These are phyloP conservation scores for Cylindrodendrum hubeiense DNA, from an alignment of 2,329 filamentous ascomycete species.

Conservation along the genomic window DNA sequence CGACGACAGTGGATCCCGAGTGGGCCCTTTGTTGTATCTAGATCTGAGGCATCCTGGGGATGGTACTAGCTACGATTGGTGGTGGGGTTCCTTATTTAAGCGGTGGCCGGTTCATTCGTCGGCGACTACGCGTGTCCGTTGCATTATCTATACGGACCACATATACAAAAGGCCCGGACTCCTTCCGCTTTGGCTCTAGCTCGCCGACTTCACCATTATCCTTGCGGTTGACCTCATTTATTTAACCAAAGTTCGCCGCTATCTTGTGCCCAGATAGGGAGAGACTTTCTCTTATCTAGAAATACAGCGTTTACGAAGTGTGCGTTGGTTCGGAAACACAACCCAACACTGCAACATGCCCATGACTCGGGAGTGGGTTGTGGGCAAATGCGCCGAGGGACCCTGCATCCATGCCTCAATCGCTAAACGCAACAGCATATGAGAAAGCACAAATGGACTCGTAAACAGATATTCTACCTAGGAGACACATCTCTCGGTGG, in stretches of 20 bases:
- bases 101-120: not conserved
- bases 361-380: no score
- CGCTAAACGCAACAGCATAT: no score
- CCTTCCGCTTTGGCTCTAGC: constrained; percentile 20
- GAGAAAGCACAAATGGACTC: no score
- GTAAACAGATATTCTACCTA: no score
- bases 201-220: constrained; percentile 12
- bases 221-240: constrained; percentile 15
- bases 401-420: no score
- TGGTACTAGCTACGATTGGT: not conserved
- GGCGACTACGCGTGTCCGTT: not conserved
- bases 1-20: not conserved
- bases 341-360: no score
- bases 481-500: no score
- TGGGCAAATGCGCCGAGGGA: no score
- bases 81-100: not conserved
- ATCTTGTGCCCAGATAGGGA: no score
- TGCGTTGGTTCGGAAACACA: no score
- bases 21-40: not conserved
- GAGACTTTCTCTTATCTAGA: not conserved
- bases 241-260: not conserved
- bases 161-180: not conserved
- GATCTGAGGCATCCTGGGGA: not conserved
- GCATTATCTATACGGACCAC: not conserved
- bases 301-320: not conserved